A percentile compares a stretch with the other conserved stretches of the same genome.
These are phyloP conservation scores for Aspergillus glaucus DNA, from an alignment of 2,329 filamentous ascomycete species.

Conservation along the genomic window DNA sequence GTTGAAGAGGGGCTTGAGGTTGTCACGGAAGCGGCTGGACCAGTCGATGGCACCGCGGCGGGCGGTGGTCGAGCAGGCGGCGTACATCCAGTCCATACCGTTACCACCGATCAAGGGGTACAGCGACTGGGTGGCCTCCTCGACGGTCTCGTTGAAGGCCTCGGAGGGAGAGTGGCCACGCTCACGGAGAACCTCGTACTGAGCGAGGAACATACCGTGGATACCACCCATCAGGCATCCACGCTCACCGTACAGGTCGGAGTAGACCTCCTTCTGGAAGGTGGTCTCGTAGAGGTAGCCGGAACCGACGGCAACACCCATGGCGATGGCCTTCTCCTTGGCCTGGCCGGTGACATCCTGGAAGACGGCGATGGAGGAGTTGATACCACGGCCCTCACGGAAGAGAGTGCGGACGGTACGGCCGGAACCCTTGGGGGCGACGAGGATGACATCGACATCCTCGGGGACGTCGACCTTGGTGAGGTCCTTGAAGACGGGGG, in stretches of 20 bases:
- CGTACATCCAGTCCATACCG: conserved; percentile 99
- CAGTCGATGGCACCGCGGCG: conserved; percentile 98
- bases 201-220: conserved; percentile 99
- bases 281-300: conserved; percentile 99
- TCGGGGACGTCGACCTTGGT: conserved; percentile 96
- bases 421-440: conserved; percentile 97
- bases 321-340: conserved; percentile 93
- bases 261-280: conserved; percentile 99
- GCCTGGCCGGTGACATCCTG: conserved; percentile 98
- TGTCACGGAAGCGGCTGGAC: conserved; percentile 95
- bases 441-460: conserved; percentile 98
- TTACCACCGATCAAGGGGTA: conserved; percentile 96
- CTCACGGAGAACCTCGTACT: conserved; percentile 99
- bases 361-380: conserved; percentile 97
- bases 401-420: conserved; percentile 98
- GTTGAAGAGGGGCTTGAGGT: conserved; percentile 98
- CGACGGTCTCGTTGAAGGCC: conserved; percentile 99
- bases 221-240: conserved; percentile 99
- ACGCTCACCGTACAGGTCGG: conserved; percentile 98
- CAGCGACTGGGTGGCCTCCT: conserved; percentile 96
- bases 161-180: conserved; percentile 94
- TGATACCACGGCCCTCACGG: conserved; percentile 98
- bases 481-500: conserved; percentile 98
- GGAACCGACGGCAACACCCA: conserved; percentile 93
- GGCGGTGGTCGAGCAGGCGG: conserved; percentile 97